Evolutionary conservation across 176 grass and related monocot species (phyloP), one percentile per base, ranked within the genome.

Genomic region (Bonia amplexicaulis): DNA sequence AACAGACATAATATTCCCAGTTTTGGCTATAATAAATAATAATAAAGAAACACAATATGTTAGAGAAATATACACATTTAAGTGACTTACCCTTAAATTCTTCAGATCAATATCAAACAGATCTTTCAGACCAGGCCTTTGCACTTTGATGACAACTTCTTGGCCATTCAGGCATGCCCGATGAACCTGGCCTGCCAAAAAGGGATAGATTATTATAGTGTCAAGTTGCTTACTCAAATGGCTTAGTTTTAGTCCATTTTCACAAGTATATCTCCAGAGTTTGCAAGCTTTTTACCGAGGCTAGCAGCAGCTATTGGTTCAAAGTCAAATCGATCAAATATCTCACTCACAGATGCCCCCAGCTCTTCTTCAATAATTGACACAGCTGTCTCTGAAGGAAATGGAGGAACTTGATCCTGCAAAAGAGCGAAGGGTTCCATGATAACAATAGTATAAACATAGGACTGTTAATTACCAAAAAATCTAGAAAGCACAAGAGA

Each of bases 81-180:
- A 83, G 62, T 60, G 65, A 87, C 75, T 80, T 77, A 90, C 96
- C 84, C 96, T 96, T 80, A 96, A 85, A 86, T 96, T 99, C 88
- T 99, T 99, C 78, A 99, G 86, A 89, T 99, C 96, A 89, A 99
- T 99, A 80, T 99, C 96, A 92, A 99, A 99, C 2, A 99, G 84
- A 14, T 92, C 96, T 71, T 99, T 99, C 48, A 99, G 88, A 85
- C 93, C 91, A 85, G 93, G 96, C 66, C 93, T 94, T 94, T 99
- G 96, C 59, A 99, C 96, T 88, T 99, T 99, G 81, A 99, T 90
- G 46, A 91, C 96, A 61, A 99, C 77, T 85, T 99, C 93, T 89
- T 94, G 84, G 41, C 96, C 93, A 29, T 96, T 96, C 84, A 99
- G 75, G 61, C 78, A 78, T 79, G 96, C 96, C 78, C 93, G 90